Base-by-base conservation (phyloP, 1,284 basidiomycete genomes). In the Anthracocystis panici-leucophaei region DNA sequence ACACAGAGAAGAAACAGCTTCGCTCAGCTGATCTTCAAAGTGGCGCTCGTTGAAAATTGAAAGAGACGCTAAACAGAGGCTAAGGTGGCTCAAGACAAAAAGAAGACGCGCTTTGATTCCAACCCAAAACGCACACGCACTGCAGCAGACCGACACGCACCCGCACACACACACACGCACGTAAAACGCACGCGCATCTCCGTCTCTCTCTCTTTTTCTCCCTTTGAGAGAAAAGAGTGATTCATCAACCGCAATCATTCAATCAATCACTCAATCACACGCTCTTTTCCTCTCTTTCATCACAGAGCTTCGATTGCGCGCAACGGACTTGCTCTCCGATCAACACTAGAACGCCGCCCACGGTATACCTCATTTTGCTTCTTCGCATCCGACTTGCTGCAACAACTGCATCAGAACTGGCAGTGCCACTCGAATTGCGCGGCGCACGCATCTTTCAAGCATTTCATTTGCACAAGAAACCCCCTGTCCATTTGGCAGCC, bases 401-500 rank as follows among this genome's bases (percentile, higher is more conserved):
- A 33, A 11, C 33, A 33, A 33, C 35, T 38, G 14, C 35, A 38
- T 12, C 2, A 3, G 35, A 38, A 16, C 35, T 14, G 14, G 11
- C 12, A 14, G 35, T 33, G 31, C 31, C 31, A 12, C 10, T 33
- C 31, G 9, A 33, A 10, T 8, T 33, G 31, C 31, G 31, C 31
- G 9, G 35, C 35, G 35, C 14, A 38, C 35, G 14, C 35, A 38
- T 2, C 35, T 38, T 16, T 38, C 35, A 38, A 38, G 35, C 35
- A 16, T 38, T 38, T 38, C 35, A 38, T 38, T 16, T 45, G 42
- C 42, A 45, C 14, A 45, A 2, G 12, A 23, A 20, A 4, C 5
- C 42, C 42, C 49, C 29, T 35, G 29, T 40, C 31, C 48, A 49
- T 49, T 49, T 20, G 48, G 51, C 38, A 27, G 25, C 48, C 29